Base-by-base conservation (phyloP, 1,139 yeast genomes). In the Candida mesenterica region DNA sequence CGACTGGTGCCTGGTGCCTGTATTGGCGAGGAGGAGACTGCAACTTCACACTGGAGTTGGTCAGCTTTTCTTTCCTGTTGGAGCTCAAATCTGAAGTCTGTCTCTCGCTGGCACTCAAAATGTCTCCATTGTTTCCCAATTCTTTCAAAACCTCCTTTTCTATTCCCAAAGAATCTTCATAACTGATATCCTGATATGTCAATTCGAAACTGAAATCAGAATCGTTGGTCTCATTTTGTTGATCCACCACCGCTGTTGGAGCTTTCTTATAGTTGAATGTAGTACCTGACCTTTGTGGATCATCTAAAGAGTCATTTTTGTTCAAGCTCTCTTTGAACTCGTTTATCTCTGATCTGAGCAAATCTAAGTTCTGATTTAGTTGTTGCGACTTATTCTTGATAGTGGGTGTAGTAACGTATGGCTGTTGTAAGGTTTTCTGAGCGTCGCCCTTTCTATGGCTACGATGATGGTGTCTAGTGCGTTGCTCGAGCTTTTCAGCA, bases 241-340 rank as follows among this genome's bases (percentile, higher is more conserved):
- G 23, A 7, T 15, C 9, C 9, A 15, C 24, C 12, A 24, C 23
- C 19, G 16, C 15, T 5, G 29, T 16, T 15, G 31, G 27, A 7
- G 23, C 13, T 12, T 28, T 15, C 25, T 40, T 38, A 36, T 28
- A 30, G 33, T 35, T 35, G 26, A 32, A 30, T 3, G 40, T 31
- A 5, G 41, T 32, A 4, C 24, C 36, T 6, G 29, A 27, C 15
- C 17, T 20, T 5, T 28, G 15, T 9, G 33, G 16, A 15, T 23
- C 23, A 2, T 42, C 34, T 14, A 25, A 14, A 5, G 28, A 15
- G 17, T 65, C 71, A 12, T 48, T 45, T 33, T 53, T 58, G 30
- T 58, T 59, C 44, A 69, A 56, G 39, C 71, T 67, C 38, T 70
- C 75, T 38, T 69, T 70, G 42, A 70, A 71, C 38, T 70, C 75